phyloP scores from a whole-genome alignment of 768 basidiomycete species.

The Lyophyllum shimeji region DNA sequence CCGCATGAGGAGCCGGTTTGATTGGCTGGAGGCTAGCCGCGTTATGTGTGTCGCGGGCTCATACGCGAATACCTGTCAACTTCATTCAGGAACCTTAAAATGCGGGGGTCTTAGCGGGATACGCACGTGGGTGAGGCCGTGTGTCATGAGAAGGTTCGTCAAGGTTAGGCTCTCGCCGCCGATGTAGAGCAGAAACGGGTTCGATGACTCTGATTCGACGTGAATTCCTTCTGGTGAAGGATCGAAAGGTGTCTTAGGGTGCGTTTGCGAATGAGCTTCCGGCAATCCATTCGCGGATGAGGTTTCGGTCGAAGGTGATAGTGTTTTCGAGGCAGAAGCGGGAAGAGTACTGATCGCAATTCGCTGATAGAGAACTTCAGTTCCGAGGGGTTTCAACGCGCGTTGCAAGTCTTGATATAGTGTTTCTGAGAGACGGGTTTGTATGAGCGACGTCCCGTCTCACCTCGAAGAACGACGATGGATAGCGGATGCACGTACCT shows the following conservation, averaged over 20 bases:
- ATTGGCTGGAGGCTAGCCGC: conserved; percentile 60
- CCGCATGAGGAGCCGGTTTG: conserved; percentile 85
- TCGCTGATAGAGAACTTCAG: conserved; percentile 35
- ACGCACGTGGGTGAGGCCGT: conserved; percentile 62
- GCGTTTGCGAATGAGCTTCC: conserved; percentile 1
- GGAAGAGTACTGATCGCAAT: conserved; percentile 26
- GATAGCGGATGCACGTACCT: conserved; percentile 40
- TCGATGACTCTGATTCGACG: conserved; percentile 10
- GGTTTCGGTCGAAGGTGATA: neutral
- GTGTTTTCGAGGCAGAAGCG: neutral
- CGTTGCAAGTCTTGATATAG: conserved; percentile 29
- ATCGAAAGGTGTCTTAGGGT: neutral
- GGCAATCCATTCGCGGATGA: neutral
- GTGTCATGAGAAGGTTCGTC: conserved; percentile 85
- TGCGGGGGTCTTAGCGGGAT: neutral
- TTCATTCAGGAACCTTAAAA: neutral
- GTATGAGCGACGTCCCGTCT: neutral
- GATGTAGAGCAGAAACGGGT: conserved; percentile 47
- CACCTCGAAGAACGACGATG: neutral
- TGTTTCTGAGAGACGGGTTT: conserved; percentile 26
- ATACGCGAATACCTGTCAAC: conserved; percentile 70
- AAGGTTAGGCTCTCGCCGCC: conserved; percentile 80
- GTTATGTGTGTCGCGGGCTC: conserved; percentile 52
- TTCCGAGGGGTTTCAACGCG: conserved; percentile 21
- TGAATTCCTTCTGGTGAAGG: conserved; percentile 9